Evolutionary conservation across 768 basidiomycete species (phyloP), one percentile per base, ranked within the genome.

Genomic region (Mycena pura): DNA sequence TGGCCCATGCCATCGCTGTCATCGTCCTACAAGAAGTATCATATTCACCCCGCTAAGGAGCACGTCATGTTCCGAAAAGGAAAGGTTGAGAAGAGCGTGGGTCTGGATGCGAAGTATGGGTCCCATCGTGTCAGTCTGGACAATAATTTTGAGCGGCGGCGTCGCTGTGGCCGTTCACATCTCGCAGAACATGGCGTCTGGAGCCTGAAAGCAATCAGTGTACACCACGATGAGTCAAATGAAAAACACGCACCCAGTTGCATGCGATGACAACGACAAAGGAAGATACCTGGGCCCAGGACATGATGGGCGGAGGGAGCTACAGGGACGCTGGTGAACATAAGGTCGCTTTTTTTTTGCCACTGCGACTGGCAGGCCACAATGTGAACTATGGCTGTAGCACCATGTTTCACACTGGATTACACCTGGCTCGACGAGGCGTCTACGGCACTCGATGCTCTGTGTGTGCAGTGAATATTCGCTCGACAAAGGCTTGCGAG

Each of bases 221-320:
- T 24, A 24, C 36, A 39, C 50, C 56, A 44, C 49, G 44, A 34
- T 21, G 10, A 45, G 45, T 8, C 4, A 64, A 48, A 65, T 65
- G 59, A 65, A 62, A 62, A 65, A 65, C 64, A 65, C 64, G 64
- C 64, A 57, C 64, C 39, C 28, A 34, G 3, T 47, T n/a, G 59
- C 38, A 32, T 22, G 56, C 25, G 50, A 48, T 8, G 21, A 28
- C 38, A 28, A 13, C n/a, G 9, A n/a, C 6, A 29, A 32, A 13
- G n/a, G 36, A 14, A 41, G 21, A 36, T 22, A n/a, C 27, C 43
- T 11, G 47, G 2, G 13, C 1, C 22, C 36, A 28, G 25, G 25
- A 19, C 4, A 31, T 11, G 48, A 13, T 38, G 19, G 13, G 14
- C 15, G 17, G 8, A 27, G 17, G 45, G 19, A 54, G 45, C 10